phyloP scores from a whole-genome alignment of 495 filamentous ascomycete species.

The Aspergillus nanangensis region DNA sequence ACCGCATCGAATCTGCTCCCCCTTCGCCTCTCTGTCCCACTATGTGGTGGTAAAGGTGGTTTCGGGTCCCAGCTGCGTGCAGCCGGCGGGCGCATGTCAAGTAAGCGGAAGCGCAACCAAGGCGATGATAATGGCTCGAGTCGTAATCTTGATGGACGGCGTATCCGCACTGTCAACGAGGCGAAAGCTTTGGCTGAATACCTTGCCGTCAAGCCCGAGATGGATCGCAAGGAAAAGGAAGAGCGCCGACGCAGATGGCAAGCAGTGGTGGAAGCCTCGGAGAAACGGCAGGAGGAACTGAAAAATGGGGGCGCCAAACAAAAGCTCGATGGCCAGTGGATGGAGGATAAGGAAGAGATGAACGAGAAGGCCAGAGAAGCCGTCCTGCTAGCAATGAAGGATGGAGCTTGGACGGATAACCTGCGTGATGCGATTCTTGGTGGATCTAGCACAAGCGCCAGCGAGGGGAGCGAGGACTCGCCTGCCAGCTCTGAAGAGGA shows the following conservation, averaged over 20 bases:
- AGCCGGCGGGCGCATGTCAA: slow-evolving; percentile 95
- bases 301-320: slow-evolving; percentile 60
- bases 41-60: slow-evolving; percentile 92
- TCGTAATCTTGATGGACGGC: slow-evolving; percentile 87
- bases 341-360: slow-evolving; percentile 85
- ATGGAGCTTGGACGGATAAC: slow-evolving; percentile 48
- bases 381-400: slow-evolving; percentile 70
- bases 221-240: slow-evolving; percentile 90
- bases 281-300: slow-evolving; percentile 75
- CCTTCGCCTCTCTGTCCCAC: slow-evolving; percentile 67
- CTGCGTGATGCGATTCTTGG: slow-evolving; percentile 38
- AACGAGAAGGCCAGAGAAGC: slow-evolving; percentile 80
- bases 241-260: slow-evolving; percentile 76
- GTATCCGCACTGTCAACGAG: slow-evolving; percentile 86
- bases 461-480: slow-evolving; percentile 37
- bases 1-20: slow-evolving; percentile 70
- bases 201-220: slow-evolving; percentile 90
- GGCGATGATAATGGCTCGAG: slow-evolving; percentile 84
- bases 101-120: slow-evolving; percentile 79
- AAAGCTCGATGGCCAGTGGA: slow-evolving; percentile 83
- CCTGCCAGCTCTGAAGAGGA: slow-evolving; percentile 43
- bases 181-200: slow-evolving; percentile 95
- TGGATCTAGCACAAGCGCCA: slow-evolving; percentile 47
- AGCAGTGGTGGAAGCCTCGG: slow-evolving; percentile 75
- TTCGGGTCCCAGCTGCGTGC: slow-evolving; percentile 97